Evolutionary conservation across 1,139 yeast species (phyloP).

Genomic region (Scheffersomyces lignicola): DNA sequence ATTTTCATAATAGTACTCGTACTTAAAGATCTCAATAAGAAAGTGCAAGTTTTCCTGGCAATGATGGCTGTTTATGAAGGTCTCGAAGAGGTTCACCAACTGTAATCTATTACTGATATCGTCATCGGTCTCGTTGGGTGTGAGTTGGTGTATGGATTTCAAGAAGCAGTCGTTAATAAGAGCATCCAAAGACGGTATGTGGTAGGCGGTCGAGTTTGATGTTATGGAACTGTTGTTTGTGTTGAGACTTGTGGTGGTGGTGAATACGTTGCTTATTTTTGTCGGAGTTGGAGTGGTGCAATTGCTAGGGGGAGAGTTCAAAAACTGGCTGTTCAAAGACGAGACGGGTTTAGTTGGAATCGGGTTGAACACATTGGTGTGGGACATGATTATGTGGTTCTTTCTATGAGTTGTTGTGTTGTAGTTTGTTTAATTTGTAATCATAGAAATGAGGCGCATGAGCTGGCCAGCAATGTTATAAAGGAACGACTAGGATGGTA

Average conservation of each 20-base stretch:
- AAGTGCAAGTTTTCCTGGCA: constrained; percentile 49
- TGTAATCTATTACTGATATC: constrained; percentile 8
- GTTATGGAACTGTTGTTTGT: neutral
- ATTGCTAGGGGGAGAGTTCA: neutral
- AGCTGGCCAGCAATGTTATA: no score
- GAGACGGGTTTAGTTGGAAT: constrained; percentile 8
- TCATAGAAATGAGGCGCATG: no score
- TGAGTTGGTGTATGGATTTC: constrained; percentile 19
- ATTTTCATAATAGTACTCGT: constrained; percentile 35
- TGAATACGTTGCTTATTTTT: neutral
- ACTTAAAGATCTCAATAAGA: constrained; percentile 45
- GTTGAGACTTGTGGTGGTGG: neutral
- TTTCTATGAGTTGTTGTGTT: no score
- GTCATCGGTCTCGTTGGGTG: constrained; percentile 10
- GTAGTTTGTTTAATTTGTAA: no score
- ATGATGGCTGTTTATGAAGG: constrained; percentile 27
- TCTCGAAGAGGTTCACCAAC: constrained; percentile 20
- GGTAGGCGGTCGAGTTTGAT: neutral
- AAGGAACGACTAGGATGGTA: no score
- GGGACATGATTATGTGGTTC: no score
- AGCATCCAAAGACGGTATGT: constrained; percentile 23
- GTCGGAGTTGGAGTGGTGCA: constrained; percentile 2
- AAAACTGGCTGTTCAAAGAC: constrained; percentile 7
- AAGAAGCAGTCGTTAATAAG: constrained; percentile 27
- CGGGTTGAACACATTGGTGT: constrained; percentile 5